A percentile compares a stretch with the other conserved stretches of the same genome.
phyloP scores from a whole-genome alignment of 1,284 basidiomycete species.

The Heterobasidion parviporum region DNA sequence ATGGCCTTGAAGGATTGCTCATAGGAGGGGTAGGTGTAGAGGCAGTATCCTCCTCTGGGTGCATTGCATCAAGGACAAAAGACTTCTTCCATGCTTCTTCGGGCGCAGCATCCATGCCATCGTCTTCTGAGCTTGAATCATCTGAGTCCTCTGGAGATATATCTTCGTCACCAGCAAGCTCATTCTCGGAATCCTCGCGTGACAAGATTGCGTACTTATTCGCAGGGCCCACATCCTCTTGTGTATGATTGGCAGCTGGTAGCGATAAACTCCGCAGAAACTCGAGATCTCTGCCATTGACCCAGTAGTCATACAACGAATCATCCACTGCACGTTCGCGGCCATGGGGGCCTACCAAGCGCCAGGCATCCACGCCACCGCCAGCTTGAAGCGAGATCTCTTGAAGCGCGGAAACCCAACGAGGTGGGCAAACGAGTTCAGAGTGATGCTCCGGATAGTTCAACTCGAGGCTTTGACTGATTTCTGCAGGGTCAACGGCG shows the following conservation, averaged over 20 bases:
- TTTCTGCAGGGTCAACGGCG: slow-evolving; percentile 6
- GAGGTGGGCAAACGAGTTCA: slow-evolving; percentile 11
- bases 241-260: not conserved
- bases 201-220: not conserved
- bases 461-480: slow-evolving; percentile 10
- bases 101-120: no score
- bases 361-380: slow-evolving; percentile 14
- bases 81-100: no score
- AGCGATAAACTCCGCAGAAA: not conserved
- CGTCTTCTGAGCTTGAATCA: no score
- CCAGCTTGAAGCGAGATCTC: slow-evolving; percentile 8
- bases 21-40: no score
- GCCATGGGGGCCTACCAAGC: not conserved
- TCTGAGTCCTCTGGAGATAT: no score
- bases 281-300: not conserved
- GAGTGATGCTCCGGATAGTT: slow-evolving; percentile 12
- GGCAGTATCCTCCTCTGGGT: no score
- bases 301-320: not conserved
- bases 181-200: not conserved
- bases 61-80: no score
- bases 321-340: not conserved
- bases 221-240: not conserved
- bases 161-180: not conserved
- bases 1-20: no score
- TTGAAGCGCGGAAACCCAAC: slow-evolving; percentile 14